These are phyloP conservation scores for Eutrema japonicum DNA, from an alignment of 345 rosid species.

Conservation along the genomic window DNA sequence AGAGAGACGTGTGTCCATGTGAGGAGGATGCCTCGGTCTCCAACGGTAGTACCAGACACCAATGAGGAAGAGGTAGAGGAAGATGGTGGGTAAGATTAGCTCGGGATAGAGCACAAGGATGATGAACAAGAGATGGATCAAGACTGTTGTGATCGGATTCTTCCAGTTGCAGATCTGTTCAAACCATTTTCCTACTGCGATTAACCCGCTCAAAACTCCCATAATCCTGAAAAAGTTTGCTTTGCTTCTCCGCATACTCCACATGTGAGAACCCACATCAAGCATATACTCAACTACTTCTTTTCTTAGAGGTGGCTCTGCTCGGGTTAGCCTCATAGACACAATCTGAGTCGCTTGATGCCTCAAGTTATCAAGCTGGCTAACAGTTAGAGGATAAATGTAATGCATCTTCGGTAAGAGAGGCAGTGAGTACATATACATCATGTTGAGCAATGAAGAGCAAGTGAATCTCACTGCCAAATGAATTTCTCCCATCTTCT, in stretches of 20 bases:
- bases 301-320: conserved; percentile 89
- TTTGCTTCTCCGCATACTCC: conserved; percentile 99
- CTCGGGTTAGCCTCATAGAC: conserved; percentile 77
- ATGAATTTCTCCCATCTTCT: conserved; percentile 95
- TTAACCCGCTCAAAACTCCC: conserved; percentile 72
- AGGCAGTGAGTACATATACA: conserved; percentile 86
- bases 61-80: conserved; percentile 87
- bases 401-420: conserved; percentile 93
- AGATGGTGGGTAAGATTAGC: conserved; percentile 84
- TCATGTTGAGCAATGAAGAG: conserved; percentile 86
- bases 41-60: conserved; percentile 93
- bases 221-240: conserved; percentile 92
- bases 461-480: conserved; percentile 90
- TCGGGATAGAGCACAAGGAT: conserved; percentile 89
- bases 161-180: conserved; percentile 94
- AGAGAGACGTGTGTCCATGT: conserved; percentile 96
- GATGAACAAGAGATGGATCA: conserved; percentile 84
- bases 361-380: conserved; percentile 86
- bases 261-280: conserved; percentile 94
- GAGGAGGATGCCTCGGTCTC: conserved; percentile 95
- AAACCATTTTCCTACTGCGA: conserved; percentile 93
- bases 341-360: conserved; percentile 91
- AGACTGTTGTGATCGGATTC: conserved; percentile 81
- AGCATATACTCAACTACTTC: conserved; percentile 95
- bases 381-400: conserved; percentile 79